Base-by-base conservation (phyloP, 129 eudicot genomes). In the Flaveria ramosissima region DNA sequence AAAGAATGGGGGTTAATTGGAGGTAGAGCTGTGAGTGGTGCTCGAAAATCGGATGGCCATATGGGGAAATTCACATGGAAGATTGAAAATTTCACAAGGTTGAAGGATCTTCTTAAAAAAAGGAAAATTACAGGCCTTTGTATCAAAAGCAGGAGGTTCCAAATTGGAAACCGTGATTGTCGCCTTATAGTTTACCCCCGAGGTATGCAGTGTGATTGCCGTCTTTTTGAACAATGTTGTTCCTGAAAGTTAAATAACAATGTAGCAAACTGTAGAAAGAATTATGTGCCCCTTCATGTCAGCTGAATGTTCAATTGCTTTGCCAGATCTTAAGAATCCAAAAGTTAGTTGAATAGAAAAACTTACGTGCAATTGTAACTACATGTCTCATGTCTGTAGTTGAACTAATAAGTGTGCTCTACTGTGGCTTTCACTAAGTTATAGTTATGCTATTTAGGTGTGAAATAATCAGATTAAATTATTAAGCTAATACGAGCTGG, bases 121-220 rank as follows among this genome's bases (percentile, higher is more conserved):
- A 89, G 98, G 81, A 94, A 94, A 90, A 94, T 94, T 67, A 94
- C 98, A 16, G 98, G 98, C 55, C 97, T 94, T 82, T 91, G 98
- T 86, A 94, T 94, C 75, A 94, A 94, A 81, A 94, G 98, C 87
- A 91, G 89, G 84, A 91, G 98, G 87, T 94, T 94, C 81, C 98
- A 94, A 78, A 91, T 94, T 69, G 98, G 97, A 61, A 91, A 91
- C 48, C 92, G 97, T 74, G 98, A 94, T 83, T 94, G 98, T 70
- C 92, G 96, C 46, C 97, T 94, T 78, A 94, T 94, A 81, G 92
- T 94, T 75, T 94, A 94, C 81, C 98, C 98, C 77, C 81, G 98
- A 94, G 98, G 98, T 94, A 91, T 72, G 74, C 70, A 72, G 53
- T 36, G 46, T 43, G 74, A 9, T 61, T 76, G 41, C 72, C 47